Evolutionary conservation across 1,139 yeast species (phyloP).

Genomic region (Eremothecium coryli): DNA sequence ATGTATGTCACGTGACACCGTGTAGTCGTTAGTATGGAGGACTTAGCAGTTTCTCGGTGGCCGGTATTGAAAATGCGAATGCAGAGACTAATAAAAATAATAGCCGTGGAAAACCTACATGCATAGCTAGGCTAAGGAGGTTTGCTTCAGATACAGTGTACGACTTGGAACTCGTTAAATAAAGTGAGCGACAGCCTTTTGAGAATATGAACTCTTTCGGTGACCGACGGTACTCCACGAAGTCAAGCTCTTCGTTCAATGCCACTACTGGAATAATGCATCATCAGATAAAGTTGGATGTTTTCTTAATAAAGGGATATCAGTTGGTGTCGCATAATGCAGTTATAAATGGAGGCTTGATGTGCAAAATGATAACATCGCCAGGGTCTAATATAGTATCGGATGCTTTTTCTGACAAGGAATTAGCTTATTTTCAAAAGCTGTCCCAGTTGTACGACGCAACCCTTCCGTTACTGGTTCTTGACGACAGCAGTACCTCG

Average conservation of each 20-base stretch:
- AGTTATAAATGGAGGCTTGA: slow-evolving; percentile 16
- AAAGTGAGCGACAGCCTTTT: too few species aligned
- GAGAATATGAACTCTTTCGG: slow-evolving; percentile 1
- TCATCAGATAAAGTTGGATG: slow-evolving; percentile 28
- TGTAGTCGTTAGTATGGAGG: too few species aligned
- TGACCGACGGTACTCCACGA: slow-evolving; percentile 1
- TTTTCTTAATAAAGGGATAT: slow-evolving; percentile 27
- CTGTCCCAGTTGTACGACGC: slow-evolving; percentile 26
- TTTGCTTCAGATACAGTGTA: too few species aligned
- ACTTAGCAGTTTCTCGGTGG: too few species aligned
- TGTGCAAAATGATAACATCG: slow-evolving; percentile 7
- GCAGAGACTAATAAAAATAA: too few species aligned
- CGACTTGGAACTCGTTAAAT: too few species aligned
- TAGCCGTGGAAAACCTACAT: too few species aligned
- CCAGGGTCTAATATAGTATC: slow-evolving; percentile 8
- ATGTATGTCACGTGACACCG: too few species aligned
- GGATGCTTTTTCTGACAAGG: slow-evolving; percentile 5
- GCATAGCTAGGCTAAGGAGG: too few species aligned
- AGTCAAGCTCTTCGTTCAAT: slow-evolving; percentile 7
- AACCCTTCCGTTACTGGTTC: slow-evolving; percentile 17
- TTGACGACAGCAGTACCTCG: slow-evolving; percentile 25
- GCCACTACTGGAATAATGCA: slow-evolving; percentile 20
- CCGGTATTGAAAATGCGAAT: too few species aligned
- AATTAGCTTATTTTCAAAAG: slow-evolving; percentile 9
- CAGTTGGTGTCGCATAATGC: slow-evolving; percentile 23